phyloP scores from a whole-genome alignment of 768 basidiomycete genomes.

The Lyophyllum decastes region DNA sequence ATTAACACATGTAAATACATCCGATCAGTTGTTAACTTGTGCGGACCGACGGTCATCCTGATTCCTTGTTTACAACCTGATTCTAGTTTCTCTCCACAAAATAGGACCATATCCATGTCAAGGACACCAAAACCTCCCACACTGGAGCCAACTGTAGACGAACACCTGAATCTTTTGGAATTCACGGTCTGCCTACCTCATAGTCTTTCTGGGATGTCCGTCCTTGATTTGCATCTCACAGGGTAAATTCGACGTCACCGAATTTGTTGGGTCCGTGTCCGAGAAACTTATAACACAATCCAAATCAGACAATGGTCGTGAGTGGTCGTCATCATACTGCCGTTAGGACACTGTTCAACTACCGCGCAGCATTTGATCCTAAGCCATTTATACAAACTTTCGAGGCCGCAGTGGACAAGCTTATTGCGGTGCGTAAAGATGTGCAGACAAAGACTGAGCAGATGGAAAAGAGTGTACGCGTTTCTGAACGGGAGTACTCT shows the following conservation, averaged over 20 bases:
- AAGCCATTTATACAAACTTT: conserved; percentile 92
- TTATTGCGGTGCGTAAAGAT: conserved; percentile 86
- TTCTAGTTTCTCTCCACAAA: background rate
- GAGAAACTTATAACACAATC: conserved; percentile 89
- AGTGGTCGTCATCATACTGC: conserved; percentile 16
- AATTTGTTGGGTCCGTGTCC: conserved; percentile 82
- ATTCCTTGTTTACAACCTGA: background rate
- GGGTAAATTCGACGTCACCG: conserved; percentile 92
- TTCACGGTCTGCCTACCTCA: conserved; percentile 48
- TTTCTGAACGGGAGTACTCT: conserved; percentile 91
- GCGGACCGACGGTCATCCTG: background rate
- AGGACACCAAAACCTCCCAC: conserved; percentile 10
- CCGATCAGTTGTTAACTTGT: conserved; percentile 1
- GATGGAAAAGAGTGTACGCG: conserved; percentile 88
- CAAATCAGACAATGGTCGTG: conserved; percentile 81
- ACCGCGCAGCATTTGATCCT: conserved; percentile 80
- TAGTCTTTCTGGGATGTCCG: background rate
- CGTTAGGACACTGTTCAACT: conserved; percentile 5
- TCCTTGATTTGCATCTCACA: conserved; percentile 26
- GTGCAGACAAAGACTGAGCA: conserved; percentile 89
- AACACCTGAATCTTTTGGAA: conserved; percentile 50
- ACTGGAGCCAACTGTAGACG: conserved; percentile 55
- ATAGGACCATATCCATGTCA: conserved; percentile 11
- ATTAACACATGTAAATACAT: conserved; percentile 20
- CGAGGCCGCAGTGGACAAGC: conserved; percentile 85